Percentiles rank a stretch among this genome's conserved stretches.
These are phyloP conservation scores for Apiotrichum mycotoxinovorans DNA, from an alignment of 1,284 basidiomycete genomes.

Conservation along the genomic window DNA sequence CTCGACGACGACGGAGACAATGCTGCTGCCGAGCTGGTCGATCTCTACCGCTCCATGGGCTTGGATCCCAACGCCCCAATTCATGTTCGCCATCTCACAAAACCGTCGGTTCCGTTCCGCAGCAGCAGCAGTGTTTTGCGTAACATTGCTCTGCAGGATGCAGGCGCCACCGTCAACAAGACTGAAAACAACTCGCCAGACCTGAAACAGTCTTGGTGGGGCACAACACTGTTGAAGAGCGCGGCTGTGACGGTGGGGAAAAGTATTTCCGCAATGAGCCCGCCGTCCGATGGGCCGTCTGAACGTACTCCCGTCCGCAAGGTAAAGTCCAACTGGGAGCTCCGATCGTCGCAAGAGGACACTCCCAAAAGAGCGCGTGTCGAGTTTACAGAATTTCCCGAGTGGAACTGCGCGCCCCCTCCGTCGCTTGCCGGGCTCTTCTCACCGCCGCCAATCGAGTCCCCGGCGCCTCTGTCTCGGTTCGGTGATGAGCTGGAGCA, in stretches of 20 bases:
- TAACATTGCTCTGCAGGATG: constrained; percentile 20
- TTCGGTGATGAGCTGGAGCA: constrained; percentile 32
- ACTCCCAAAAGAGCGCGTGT: not conserved
- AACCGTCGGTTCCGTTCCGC: constrained; percentile 13
- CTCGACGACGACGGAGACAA: constrained; percentile 37
- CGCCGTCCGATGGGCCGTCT: constrained; percentile 9
- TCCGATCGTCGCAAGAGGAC: constrained; percentile 36
- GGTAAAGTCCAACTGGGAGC: constrained; percentile 35
- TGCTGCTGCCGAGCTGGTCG: constrained; percentile 29
- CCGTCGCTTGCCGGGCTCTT: constrained; percentile 12
- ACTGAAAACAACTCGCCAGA: not conserved
- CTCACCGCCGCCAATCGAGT: constrained; percentile 9
- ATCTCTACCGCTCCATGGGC: constrained; percentile 38
- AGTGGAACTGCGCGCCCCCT: constrained; percentile 4
- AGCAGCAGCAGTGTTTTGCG: constrained; percentile 19
- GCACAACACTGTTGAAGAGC: constrained; percentile 1
- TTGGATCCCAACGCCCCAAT: constrained; percentile 13
- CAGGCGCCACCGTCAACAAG: constrained; percentile 4
- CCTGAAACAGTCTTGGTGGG: constrained; percentile 26
- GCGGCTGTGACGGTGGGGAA: constrained; percentile 15
- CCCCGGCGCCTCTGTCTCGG: not conserved
- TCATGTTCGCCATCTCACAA: constrained; percentile 16
- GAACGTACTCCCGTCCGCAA: constrained; percentile 34
- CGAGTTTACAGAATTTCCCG: not conserved
- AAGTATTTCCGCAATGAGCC: constrained; percentile 16